A percentile compares a stretch with the other conserved stretches of the same genome.
These are phyloP conservation scores for Daldinia concentrica DNA, from an alignment of 495 filamentous ascomycete species.

Conservation along the genomic window DNA sequence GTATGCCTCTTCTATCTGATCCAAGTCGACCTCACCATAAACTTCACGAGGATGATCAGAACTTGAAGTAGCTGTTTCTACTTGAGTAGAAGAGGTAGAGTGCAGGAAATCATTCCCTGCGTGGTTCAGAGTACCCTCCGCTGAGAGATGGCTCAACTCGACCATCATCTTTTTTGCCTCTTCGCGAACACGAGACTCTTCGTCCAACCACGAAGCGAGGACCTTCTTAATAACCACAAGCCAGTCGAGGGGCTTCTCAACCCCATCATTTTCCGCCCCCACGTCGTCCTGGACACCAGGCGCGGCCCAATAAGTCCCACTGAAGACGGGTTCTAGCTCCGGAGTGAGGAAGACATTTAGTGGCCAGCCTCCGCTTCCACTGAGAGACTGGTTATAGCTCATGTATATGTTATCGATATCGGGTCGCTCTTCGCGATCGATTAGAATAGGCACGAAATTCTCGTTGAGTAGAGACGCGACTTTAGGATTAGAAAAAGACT, in stretches of 20 bases:
- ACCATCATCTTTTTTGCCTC: slow-evolving; percentile 83
- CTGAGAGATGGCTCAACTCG: slow-evolving; percentile 84
- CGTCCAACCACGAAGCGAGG: slow-evolving; percentile 80
- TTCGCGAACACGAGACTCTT: slow-evolving; percentile 79
- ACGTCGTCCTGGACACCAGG: slow-evolving; percentile 66
- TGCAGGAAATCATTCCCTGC: slow-evolving; percentile 39
- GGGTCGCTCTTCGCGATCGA: slow-evolving; percentile 94
- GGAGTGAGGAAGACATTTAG: slow-evolving; percentile 97
- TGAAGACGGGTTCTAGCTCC: slow-evolving; percentile 91
- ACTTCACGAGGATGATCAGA: slow-evolving; percentile 43
- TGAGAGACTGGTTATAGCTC: slow-evolving; percentile 97
- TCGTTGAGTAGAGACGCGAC: slow-evolving; percentile 86
- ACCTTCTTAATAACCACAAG: slow-evolving; percentile 85
- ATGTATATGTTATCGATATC: slow-evolving; percentile 97
- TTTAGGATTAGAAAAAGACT: slow-evolving; percentile 85
- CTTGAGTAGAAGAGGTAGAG: slow-evolving; percentile 12
- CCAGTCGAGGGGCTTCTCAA: slow-evolving; percentile 46
- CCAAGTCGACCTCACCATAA: slow-evolving; percentile 76
- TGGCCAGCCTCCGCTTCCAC: slow-evolving; percentile 93
- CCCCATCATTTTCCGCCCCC: slow-evolving; percentile 37
- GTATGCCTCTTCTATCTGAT: slow-evolving; percentile 90
- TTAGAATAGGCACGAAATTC: slow-evolving; percentile 89
- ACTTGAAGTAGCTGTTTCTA: slow-evolving; percentile 1
- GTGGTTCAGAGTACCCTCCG: slow-evolving; percentile 78
- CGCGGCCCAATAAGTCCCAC: slow-evolving; percentile 96